Conservation (phyloP, 2,329 filamentous ascomycete genomes). For the Talaromyces pinophilus region DNA sequence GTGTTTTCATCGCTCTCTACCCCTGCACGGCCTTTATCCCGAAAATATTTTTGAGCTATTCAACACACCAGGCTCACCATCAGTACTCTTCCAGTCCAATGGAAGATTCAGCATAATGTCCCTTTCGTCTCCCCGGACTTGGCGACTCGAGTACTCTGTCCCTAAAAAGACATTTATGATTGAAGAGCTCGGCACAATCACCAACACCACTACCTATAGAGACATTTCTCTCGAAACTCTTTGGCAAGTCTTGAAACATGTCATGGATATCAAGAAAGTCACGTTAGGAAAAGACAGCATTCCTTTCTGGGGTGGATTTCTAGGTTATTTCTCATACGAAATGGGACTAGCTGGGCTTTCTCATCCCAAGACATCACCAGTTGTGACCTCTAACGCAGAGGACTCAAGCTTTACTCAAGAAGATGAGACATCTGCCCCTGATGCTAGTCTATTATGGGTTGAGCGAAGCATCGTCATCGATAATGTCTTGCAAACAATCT, state of each 20-base stretch:
- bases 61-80: slow-evolving; percentile 35
- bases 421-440: slow-evolving; percentile 54
- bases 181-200: slow-evolving; percentile 26
- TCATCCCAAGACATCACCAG: slow-evolving; percentile 49
- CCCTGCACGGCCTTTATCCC: slow-evolving; percentile 29
- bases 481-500: slow-evolving; percentile 61
- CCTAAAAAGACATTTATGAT: slow-evolving; percentile 29
- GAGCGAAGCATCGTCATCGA: slow-evolving; percentile 77
- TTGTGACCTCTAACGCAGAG: slow-evolving; percentile 27
- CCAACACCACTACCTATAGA: not conserved
- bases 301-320: slow-evolving; percentile 78
- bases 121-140: slow-evolving; percentile 37
- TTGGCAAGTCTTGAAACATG: slow-evolving; percentile 39
- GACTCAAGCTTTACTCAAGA: slow-evolving; percentile 32
- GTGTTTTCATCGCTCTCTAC: slow-evolving; percentile 32
- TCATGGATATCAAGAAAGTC: slow-evolving; percentile 46
- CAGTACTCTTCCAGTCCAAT: slow-evolving; percentile 50
- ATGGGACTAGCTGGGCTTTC: slow-evolving; percentile 64
- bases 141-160: slow-evolving; percentile 41
- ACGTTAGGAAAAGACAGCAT: slow-evolving; percentile 36
- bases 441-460: slow-evolving; percentile 75
- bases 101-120: slow-evolving; percentile 41
- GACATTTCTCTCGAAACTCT: slow-evolving; percentile 29
- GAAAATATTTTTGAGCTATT: slow-evolving; percentile 39
- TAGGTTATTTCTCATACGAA: slow-evolving; percentile 85